A percentile compares a stretch with the other conserved stretches of the same genome.
These are phyloP conservation scores for Alnus glutinosa DNA, from an alignment of 306 rosid genomes.

Conservation along the genomic window DNA sequence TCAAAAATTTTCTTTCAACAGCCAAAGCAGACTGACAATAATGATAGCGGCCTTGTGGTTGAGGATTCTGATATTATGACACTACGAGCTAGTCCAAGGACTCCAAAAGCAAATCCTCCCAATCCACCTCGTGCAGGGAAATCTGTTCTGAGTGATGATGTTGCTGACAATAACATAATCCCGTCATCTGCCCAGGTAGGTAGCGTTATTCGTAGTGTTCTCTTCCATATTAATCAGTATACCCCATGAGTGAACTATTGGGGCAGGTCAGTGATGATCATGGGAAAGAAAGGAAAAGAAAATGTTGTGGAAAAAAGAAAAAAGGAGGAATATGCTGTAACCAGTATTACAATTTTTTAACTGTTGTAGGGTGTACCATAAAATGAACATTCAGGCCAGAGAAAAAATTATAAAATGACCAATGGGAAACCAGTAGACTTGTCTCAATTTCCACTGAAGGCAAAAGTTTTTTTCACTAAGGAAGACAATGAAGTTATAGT, in stretches of 20 bases:
- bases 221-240: slow-evolving; percentile 6
- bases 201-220: slow-evolving; percentile 17
- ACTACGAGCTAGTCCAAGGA: slow-evolving; percentile 61
- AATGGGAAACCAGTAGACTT: background rate
- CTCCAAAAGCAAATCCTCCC: slow-evolving; percentile 69
- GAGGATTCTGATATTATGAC: slow-evolving; percentile 43
- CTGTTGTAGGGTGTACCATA: background rate
- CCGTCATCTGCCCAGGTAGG: slow-evolving; percentile 48
- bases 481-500: background rate
- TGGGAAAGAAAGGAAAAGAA: slow-evolving; percentile 4
- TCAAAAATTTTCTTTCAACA: slow-evolving; percentile 69
- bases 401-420: background rate
- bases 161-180: slow-evolving; percentile 32
- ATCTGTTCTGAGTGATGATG: slow-evolving; percentile 33
- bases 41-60: slow-evolving; percentile 36
- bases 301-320: background rate
- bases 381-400: background rate
- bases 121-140: slow-evolving; percentile 59
- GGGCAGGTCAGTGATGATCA: background rate
- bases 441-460: background rate
- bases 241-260: background rate
- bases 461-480: slow-evolving; percentile 1
- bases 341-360: background rate
- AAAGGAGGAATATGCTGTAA: background rate
- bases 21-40: slow-evolving; percentile 51